Evolutionary conservation across 2,329 filamentous ascomycete species (phyloP), one percentile per base, ranked within the genome.

Genomic region (Rhexocercosporidium sp.): DNA sequence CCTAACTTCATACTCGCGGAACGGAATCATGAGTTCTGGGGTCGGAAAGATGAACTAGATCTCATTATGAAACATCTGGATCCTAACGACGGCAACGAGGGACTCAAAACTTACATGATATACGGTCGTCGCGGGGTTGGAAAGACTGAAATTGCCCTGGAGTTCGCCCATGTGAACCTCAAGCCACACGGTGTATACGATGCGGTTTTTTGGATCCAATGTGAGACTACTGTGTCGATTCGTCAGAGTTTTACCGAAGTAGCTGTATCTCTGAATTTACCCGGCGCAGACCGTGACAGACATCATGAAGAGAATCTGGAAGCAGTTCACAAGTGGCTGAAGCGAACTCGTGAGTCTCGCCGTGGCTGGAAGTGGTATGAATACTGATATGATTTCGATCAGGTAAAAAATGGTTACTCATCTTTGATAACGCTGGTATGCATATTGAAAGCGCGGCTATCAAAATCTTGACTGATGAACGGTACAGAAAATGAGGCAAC

Each of bases 161-260:
- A 74, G 62, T 74, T 69, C 63, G 72, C 72, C 9, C 31, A 71
- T n/a, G 14, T 1, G 1, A 44, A n/a, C 8, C 41, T 44, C n/a
- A 3, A 20, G 3, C 41, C 41, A 3, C 41, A 16, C 16, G 41
- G 41, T n/a, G 14, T 44, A 39, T 75, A 70, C 54, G 70, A 76
- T 29, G 74, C 74, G 18, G 70, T 75, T 46, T 75, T 75, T 44
- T 76, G 74, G 74, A 65, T 76, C 20, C 60, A 73, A 47, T 71
- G 69, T 16, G 74, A 76, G 59, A 76, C 69, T 1, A 67, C 65
- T 11, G 61, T 70, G 3, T 66, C 71, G 11, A 59, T 76, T 8
- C 67, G 71, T 22, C 74, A 76, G 56, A 76, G 74, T 37, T 76
- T 75, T 59, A 73, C 73, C 11, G 67, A 75, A 54, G 70, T 75